These are phyloP conservation scores for Penstemon eatonii DNA, from an alignment of 257 asterid species.

Conservation along the genomic window DNA sequence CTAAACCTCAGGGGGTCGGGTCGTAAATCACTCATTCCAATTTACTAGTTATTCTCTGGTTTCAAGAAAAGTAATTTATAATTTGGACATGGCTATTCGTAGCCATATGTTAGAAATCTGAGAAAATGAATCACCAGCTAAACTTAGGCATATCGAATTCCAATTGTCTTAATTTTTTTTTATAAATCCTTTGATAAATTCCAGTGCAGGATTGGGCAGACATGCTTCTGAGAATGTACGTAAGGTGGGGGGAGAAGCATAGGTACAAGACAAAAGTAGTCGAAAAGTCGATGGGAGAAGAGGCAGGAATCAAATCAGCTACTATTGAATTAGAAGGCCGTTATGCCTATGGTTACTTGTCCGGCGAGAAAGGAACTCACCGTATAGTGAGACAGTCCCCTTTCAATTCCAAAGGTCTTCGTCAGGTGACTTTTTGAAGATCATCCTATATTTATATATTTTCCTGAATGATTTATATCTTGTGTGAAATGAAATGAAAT, in stretches of 20 bases:
- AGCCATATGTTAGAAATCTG: neutral
- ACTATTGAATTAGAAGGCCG: constrained; percentile 85
- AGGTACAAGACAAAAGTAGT: constrained; percentile 78
- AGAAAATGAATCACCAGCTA: neutral
- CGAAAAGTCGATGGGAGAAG: constrained; percentile 93
- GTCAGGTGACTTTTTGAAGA: constrained; percentile 56
- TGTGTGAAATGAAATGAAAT: too few relatives aligned
- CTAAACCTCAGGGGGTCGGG: too few relatives aligned
- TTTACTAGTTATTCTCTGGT: too few relatives aligned
- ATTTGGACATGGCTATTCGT: neutral
- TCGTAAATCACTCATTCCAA: too few relatives aligned
- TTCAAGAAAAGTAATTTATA: too few relatives aligned
- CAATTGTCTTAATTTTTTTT: constrained; percentile 18
- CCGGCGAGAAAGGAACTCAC: constrained; percentile 99
- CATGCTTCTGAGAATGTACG: constrained; percentile 98
- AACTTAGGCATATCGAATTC: neutral
- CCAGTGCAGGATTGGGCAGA: constrained; percentile 99
- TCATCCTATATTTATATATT: neutral
- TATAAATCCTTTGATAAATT: constrained; percentile 60
- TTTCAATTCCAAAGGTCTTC: constrained; percentile 94
- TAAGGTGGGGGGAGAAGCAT: constrained; percentile 97
- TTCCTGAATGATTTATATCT: too few relatives aligned
- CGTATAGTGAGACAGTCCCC: constrained; percentile 95
- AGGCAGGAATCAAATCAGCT: constrained; percentile 96
- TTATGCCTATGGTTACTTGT: constrained; percentile 85